These are phyloP conservation scores for Fusarium guadeloupense DNA, from an alignment of 2,329 filamentous ascomycete species.

Conservation along the genomic window DNA sequence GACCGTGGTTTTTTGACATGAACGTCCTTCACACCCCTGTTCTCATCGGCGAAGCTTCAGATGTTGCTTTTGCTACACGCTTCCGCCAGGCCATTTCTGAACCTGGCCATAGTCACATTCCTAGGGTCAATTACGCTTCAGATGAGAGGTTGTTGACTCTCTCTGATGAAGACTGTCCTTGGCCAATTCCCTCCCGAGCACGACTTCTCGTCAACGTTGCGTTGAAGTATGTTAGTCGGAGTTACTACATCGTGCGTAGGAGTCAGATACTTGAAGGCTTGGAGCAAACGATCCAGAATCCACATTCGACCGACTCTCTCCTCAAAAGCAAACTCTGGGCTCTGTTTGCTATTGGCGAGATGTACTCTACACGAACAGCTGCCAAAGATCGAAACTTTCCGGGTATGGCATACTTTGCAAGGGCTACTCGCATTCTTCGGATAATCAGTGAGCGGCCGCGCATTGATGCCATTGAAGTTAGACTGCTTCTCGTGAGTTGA, in stretches of 20 bases:
- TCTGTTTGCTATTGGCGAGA: constrained; percentile 57
- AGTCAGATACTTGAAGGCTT: constrained; percentile 51
- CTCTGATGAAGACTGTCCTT: constrained; percentile 46
- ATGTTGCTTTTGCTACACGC: constrained; percentile 50
- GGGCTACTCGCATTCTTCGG: constrained; percentile 51
- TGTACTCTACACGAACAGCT: constrained; percentile 53
- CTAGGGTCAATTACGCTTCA: constrained; percentile 47
- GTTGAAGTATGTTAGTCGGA: constrained; percentile 51
- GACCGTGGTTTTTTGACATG: constrained; percentile 50
- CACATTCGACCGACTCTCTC: constrained; percentile 46
- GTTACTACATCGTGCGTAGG: constrained; percentile 54
- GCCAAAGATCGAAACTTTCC: constrained; percentile 51
- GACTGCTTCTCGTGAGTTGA: constrained; percentile 54
- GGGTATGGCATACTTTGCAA: constrained; percentile 54
- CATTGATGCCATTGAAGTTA: constrained; percentile 55
- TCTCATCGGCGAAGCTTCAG: constrained; percentile 50
- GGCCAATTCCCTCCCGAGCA: constrained; percentile 50
- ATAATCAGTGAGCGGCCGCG: constrained; percentile 54
- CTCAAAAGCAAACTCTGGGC: constrained; percentile 54
- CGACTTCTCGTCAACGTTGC: constrained; percentile 49
- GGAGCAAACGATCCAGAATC: constrained; percentile 50
- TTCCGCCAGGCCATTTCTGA: constrained; percentile 49
- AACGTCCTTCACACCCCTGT: constrained; percentile 48
- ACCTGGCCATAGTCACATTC: constrained; percentile 46
- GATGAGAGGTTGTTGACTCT: constrained; percentile 44